phyloP scores from a whole-genome alignment of 768 basidiomycete species.

The Artomyces pyxidatus region DNA sequence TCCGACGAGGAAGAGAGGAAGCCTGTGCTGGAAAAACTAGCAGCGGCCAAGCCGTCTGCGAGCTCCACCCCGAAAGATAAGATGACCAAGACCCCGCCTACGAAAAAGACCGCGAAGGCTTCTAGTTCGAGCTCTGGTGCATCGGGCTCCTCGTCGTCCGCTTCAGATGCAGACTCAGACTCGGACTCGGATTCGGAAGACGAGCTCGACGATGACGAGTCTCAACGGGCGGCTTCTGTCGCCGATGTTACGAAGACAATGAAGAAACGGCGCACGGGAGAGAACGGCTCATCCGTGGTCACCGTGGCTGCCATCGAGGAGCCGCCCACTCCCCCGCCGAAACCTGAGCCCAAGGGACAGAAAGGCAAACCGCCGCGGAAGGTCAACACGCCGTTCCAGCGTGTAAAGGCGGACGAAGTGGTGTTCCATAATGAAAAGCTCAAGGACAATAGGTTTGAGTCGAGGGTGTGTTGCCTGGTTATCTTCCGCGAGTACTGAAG shows the following conservation, averaged over 20 bases:
- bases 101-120: background rate
- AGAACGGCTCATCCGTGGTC: conserved; percentile 6
- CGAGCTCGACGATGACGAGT: conserved; percentile 4
- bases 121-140: background rate
- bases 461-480: conserved; percentile 46
- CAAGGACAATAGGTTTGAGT: conserved; percentile 72
- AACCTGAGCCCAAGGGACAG: conserved; percentile 3
- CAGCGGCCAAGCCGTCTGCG: conserved; percentile 13
- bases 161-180: conserved; percentile 19
- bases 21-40: conserved; percentile 4
- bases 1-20: background rate
- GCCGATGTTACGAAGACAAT: background rate
- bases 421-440: conserved; percentile 36
- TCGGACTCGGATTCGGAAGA: conserved; percentile 23
- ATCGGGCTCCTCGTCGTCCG: conserved; percentile 12
- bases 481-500: background rate
- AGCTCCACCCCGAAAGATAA: conserved; percentile 17
- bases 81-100: background rate
- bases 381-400: conserved; percentile 65
- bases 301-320: conserved; percentile 1
- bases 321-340: conserved; percentile 15
- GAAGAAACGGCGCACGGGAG: conserved; percentile 13
- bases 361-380: conserved; percentile 30
- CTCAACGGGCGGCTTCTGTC: conserved; percentile 1
- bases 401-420: conserved; percentile 63